Evolutionary conservation across 495 filamentous ascomycete species (phyloP).

Genomic region (Xylaria venustula): DNA sequence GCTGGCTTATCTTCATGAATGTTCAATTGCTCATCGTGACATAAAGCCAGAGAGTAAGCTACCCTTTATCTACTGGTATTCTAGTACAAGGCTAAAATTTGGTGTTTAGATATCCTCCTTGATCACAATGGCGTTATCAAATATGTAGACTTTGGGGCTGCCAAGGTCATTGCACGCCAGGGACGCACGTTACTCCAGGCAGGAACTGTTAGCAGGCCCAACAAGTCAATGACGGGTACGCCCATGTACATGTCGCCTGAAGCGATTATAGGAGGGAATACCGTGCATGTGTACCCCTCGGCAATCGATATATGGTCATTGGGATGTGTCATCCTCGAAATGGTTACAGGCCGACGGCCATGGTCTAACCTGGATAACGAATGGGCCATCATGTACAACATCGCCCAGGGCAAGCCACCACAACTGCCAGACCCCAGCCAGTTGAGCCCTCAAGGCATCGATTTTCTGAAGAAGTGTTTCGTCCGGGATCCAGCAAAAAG

Average conservation of each 20-base stretch:
- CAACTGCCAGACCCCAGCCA: constrained; percentile 79
- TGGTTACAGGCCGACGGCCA: constrained; percentile 91
- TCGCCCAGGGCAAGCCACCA: constrained; percentile 91
- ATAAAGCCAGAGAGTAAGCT: constrained; percentile 95
- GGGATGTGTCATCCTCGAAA: constrained; percentile 94
- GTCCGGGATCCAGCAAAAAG: constrained; percentile 77
- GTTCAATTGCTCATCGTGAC: constrained; percentile 88
- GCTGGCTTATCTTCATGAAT: constrained; percentile 89
- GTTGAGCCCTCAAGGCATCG: constrained; percentile 77
- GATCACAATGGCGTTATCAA: constrained; percentile 98
- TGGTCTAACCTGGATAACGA: constrained; percentile 99
- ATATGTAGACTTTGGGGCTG: constrained; percentile 97
- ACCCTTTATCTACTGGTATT: background rate
- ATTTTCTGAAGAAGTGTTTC: constrained; percentile 87
- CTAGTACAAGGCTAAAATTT: constrained; percentile 9
- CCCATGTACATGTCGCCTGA: constrained; percentile 99
- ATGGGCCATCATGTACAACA: constrained; percentile 99
- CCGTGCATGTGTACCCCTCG: constrained; percentile 69
- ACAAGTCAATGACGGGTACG: constrained; percentile 93
- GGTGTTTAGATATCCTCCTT: constrained; percentile 75
- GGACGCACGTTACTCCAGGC: constrained; percentile 78
- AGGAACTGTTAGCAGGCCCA: constrained; percentile 61
- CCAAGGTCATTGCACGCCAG: constrained; percentile 93
- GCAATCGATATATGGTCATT: constrained; percentile 96
- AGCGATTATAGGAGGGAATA: constrained; percentile 84